Base-by-base conservation (phyloP, 31 red algal species). In the Asparagopsis taxiformis region DNA sequence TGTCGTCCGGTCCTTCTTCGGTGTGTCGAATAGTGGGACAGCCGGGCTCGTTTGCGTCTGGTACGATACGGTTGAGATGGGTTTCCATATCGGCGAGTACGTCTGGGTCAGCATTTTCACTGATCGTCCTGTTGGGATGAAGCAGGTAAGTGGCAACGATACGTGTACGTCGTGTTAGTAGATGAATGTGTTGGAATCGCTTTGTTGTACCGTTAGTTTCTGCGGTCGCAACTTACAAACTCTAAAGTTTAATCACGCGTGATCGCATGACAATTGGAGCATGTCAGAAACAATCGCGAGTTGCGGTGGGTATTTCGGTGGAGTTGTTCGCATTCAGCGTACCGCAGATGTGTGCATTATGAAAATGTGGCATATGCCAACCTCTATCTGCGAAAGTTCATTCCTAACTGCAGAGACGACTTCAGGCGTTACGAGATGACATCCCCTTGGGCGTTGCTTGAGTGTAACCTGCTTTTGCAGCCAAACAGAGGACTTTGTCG, bases 61-160 rank as follows among this genome's bases (percentile, higher is more conserved):
- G 69, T 10, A 91, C 89, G 51, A 93, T 84, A 22, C 75, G 22
- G 37, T 85, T 80, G 17, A 93, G 68, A 34, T 79, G 74, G 1
- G 75, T 80, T 60, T 85, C 75, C 89, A 93, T 93, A 57, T 93
- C 89, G 35, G 31, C 44, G 37, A 72, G 68, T 3, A 93, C 89
- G 44, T 93, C 89, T 16, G 89, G 89, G 49, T 93, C 89, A 23
- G 79, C 79, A 44, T 93, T 93, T 68, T 93, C 89, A 53, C 70
- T 85, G 29, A 93, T 85, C 2, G 88, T 92, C 25, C 74, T 80
- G 65, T 61, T 57, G 17, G 36, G 17, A 11, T 11, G 9, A 17
- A 17, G 9, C 11, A 9, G 44, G 9, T 17, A 49, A 17, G 9
- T 49, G 9, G 11, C 17, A 11, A 49, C 17, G 44, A 13, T 8